Percentiles rank a stretch among this genome's conserved stretches.
Conservation (phyloP, 495 filamentous ascomycete genomes). For the Friedmanniomyces endolithicus region DNA sequence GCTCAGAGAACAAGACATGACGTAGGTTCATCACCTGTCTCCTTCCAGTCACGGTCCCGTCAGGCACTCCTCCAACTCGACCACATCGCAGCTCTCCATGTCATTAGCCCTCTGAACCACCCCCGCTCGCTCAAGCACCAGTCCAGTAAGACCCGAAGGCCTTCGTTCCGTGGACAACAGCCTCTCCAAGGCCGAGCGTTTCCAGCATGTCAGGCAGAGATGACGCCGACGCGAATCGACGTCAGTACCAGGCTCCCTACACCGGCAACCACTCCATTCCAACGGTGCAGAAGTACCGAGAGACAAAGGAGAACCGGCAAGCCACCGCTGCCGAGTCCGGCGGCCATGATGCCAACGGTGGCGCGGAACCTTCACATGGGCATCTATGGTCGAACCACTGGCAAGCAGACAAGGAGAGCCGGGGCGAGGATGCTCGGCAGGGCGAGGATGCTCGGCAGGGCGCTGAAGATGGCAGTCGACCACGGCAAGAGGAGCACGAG, state of each 20-base stretch:
- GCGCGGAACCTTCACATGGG: not conserved
- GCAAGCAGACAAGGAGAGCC: constrained; percentile 11
- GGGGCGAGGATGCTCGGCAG: constrained; percentile 20
- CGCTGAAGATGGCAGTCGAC: constrained; percentile 1
- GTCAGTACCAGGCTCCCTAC: constrained; percentile 41
- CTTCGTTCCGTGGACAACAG: too few species aligned
- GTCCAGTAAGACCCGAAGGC: too few species aligned
- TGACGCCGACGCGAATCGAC: constrained; percentile 35
- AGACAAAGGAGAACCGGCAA: constrained; percentile 40
- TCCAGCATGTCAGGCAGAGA: constrained; percentile 22
- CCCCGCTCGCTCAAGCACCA: too few species aligned
- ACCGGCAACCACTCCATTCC: constrained; percentile 47
- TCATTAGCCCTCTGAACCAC: too few species aligned
- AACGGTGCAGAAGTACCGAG: constrained; percentile 49
- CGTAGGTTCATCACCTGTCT: too few species aligned
- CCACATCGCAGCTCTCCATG: not conserved
- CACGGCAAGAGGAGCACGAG: constrained; percentile 8
- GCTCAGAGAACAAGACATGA: too few species aligned
- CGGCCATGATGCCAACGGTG: constrained; percentile 1
- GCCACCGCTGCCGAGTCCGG: constrained; percentile 23
- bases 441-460: constrained; percentile 21
- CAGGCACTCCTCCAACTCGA: too few species aligned
- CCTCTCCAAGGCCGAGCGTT: not conserved
- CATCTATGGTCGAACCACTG: not conserved
- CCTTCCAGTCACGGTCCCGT: too few species aligned